Percentiles rank a stretch among this genome's conserved stretches.
These are phyloP conservation scores for Colletotrichum ledebouriae DNA, from an alignment of 2,329 filamentous ascomycete species.

Conservation along the genomic window DNA sequence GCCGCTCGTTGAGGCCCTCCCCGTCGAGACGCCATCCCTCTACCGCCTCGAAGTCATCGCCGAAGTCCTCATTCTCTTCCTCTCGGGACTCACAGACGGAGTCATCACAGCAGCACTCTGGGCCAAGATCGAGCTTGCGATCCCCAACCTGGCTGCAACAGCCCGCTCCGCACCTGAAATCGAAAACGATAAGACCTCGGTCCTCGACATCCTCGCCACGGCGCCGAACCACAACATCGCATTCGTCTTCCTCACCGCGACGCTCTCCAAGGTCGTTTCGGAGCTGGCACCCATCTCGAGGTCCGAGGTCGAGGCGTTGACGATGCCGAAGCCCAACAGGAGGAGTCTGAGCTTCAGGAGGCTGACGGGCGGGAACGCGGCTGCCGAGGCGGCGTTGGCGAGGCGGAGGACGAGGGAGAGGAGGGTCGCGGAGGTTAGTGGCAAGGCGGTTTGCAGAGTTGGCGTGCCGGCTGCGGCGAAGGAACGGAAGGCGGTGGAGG, in stretches of 20 bases:
- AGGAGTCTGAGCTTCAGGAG: slow-evolving; percentile 62
- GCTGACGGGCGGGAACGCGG: slow-evolving; percentile 47
- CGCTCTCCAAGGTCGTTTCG: slow-evolving; percentile 69
- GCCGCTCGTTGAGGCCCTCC: slow-evolving; percentile 72
- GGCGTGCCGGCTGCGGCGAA: slow-evolving; percentile 56
- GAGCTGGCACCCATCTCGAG: slow-evolving; percentile 61
- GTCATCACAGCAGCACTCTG: slow-evolving; percentile 80
- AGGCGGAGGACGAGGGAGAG: slow-evolving; percentile 71
- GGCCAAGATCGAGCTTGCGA: slow-evolving; percentile 73
- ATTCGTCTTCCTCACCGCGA: slow-evolving; percentile 88
- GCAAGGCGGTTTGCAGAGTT: slow-evolving; percentile 71
- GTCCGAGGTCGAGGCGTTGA: slow-evolving; percentile 53
- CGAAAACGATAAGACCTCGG: slow-evolving; percentile 62
- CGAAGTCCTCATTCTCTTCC: slow-evolving; percentile 80
- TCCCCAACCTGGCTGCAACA: slow-evolving; percentile 55
- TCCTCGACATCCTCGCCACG: slow-evolving; percentile 81
- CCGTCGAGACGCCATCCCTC: slow-evolving; percentile 71
- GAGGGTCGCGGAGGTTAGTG: slow-evolving; percentile 75
- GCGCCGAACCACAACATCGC: slow-evolving; percentile 87
- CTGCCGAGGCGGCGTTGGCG: slow-evolving; percentile 51
- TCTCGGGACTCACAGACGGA: slow-evolving; percentile 82
- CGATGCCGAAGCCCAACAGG: slow-evolving; percentile 46
- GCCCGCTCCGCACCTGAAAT: slow-evolving; percentile 41
- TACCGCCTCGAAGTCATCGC: slow-evolving; percentile 81
- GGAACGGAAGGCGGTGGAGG: slow-evolving; percentile 71